These are phyloP conservation scores for Leccinum barrowsii DNA, from an alignment of 768 basidiomycete species.

Conservation along the genomic window DNA sequence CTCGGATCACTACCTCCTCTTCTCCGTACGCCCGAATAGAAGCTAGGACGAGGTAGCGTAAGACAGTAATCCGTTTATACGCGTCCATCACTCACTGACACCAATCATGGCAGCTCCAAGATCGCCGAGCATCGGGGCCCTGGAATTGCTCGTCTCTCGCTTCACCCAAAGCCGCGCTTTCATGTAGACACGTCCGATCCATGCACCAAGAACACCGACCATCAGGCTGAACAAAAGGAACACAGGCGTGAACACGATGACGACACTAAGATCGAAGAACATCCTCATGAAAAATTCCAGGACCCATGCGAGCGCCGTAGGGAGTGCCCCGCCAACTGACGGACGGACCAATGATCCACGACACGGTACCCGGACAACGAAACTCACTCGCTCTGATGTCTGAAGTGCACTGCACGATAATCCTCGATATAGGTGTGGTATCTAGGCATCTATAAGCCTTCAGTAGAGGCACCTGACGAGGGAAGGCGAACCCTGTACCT, in stretches of 20 bases:
- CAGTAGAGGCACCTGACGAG: not conserved
- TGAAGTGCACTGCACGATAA: not conserved
- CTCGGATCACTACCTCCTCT: slow-evolving; percentile 38
- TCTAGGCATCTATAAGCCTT: not conserved
- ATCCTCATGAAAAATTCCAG: not conserved
- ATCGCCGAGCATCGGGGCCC: not conserved
- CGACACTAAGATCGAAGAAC: not conserved
- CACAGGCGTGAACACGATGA: not conserved
- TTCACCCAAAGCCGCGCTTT: slow-evolving; percentile 1
- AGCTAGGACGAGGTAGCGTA: not conserved
- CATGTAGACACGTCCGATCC: not conserved
- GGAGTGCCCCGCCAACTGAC: not conserved
- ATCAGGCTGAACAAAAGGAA: not conserved
- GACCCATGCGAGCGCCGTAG: not conserved
- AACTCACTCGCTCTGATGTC: slow-evolving; percentile 1
- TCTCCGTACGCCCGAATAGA: slow-evolving; percentile 40
- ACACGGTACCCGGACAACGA: not conserved
- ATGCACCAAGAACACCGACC: not conserved
- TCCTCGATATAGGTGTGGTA: not conserved
- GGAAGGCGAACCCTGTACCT: not conserved
- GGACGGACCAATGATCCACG: not conserved
- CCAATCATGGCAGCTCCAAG: slow-evolving; percentile 2
- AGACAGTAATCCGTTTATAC: not conserved
- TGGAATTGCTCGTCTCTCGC: slow-evolving; percentile 4
- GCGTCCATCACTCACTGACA: not conserved